phyloP scores from a whole-genome alignment of 2,329 filamentous ascomycete genomes.

The Pseudogymnoascus sp. region DNA sequence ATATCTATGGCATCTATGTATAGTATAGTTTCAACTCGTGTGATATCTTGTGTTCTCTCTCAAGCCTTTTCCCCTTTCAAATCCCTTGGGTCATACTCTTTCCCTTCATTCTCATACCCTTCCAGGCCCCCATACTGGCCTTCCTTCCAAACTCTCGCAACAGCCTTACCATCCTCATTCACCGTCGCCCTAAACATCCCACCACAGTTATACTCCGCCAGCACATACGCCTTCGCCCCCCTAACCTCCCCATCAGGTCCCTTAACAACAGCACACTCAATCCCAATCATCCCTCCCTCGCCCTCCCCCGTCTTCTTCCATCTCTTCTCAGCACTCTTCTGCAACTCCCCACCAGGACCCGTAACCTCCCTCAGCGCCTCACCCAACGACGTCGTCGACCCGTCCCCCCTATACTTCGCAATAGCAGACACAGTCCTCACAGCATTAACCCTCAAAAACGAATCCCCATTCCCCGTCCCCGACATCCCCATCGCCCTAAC shows the following conservation, averaged over 20 bases:
- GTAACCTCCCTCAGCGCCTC: slow-evolving; percentile 55
- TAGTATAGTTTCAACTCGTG: not conserved
- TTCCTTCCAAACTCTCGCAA: slow-evolving; percentile 47
- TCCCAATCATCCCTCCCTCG: slow-evolving; percentile 77
- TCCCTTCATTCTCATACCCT: slow-evolving; percentile 26
- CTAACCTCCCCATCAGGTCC: slow-evolving; percentile 36
- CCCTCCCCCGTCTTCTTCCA: slow-evolving; percentile 72
- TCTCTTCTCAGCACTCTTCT: slow-evolving; percentile 62
- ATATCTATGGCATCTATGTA: not conserved
- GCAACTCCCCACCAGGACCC: slow-evolving; percentile 63
- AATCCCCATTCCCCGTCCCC: slow-evolving; percentile 82
- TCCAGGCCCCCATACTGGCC: slow-evolving; percentile 24
- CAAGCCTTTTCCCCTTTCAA: slow-evolving; percentile 20
- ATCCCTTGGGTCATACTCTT: slow-evolving; percentile 24
- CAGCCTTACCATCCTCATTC: slow-evolving; percentile 48
- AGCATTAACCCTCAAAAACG: slow-evolving; percentile 66
- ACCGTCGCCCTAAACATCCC: slow-evolving; percentile 82
- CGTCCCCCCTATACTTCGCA: slow-evolving; percentile 46
- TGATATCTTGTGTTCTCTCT: not conserved
- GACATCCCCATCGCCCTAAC: slow-evolving; percentile 48
- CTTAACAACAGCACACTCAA: slow-evolving; percentile 48
- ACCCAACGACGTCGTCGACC: slow-evolving; percentile 35
- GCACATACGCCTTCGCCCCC: slow-evolving; percentile 41
- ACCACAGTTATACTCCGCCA: slow-evolving; percentile 76
- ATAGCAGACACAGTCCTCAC: slow-evolving; percentile 65